Percentiles rank a stretch among this genome's conserved stretches.
These are phyloP conservation scores for Ceratocystis lukuohia DNA, from an alignment of 2,329 filamentous ascomycete genomes.

Conservation along the genomic window DNA sequence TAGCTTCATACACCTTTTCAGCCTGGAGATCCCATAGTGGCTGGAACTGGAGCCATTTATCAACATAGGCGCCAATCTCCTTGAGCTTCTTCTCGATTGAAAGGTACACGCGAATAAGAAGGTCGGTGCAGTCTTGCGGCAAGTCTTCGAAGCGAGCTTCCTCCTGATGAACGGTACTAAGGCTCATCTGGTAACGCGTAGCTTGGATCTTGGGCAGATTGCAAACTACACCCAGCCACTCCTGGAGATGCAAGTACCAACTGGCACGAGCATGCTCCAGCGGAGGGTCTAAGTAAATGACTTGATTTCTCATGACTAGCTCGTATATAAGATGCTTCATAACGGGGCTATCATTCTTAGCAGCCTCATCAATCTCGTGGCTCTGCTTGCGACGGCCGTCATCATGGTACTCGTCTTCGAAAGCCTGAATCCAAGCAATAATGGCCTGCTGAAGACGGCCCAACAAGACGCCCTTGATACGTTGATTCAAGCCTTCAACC, in stretches of 20 bases:
- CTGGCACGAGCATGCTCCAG: conserved; percentile 81
- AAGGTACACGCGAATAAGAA: conserved; percentile 66
- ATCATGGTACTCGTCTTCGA: conserved; percentile 49
- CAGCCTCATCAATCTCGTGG: conserved; percentile 31
- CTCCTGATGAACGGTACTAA: conserved; percentile 51
- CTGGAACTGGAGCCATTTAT: conserved; percentile 98
- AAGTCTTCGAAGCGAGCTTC: conserved; percentile 70
- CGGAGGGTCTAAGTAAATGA: conserved; percentile 91
- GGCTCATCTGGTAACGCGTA: conserved; percentile 81
- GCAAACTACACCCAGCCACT: conserved; percentile 87
- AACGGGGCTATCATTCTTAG: conserved; percentile 42
- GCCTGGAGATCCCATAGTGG: conserved; percentile 96
- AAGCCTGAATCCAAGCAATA: conserved; percentile 73
- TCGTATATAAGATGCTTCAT: conserved; percentile 72
- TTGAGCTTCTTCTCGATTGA: conserved; percentile 71
- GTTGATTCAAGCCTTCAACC: conserved; percentile 75
- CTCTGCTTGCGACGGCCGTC: conserved; percentile 41
- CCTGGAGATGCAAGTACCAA: conserved; percentile 85
- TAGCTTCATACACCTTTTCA: conserved; percentile 82
- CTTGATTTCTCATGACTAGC: conserved; percentile 93
- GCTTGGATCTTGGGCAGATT: conserved; percentile 90
- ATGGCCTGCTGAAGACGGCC: conserved; percentile 76
- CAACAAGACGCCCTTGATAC: conserved; percentile 68
- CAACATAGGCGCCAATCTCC: conserved; percentile 72
- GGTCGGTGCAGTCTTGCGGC: conserved; percentile 66